These are phyloP conservation scores for Pinus albicaulis DNA, from an alignment of 75 land plant species.

Conservation along the genomic window DNA sequence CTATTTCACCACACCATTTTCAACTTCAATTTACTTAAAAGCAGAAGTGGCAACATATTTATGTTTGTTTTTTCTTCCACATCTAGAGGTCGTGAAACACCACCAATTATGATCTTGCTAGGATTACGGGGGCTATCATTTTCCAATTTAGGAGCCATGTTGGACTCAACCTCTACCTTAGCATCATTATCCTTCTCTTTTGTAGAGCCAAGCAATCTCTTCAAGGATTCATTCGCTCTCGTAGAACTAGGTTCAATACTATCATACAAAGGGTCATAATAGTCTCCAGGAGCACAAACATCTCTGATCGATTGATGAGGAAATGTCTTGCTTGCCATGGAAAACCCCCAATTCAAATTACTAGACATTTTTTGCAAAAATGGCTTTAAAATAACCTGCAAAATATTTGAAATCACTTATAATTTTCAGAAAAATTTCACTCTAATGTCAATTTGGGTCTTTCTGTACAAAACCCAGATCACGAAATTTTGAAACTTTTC, in stretches of 20 bases:
- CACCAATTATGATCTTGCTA: neutral
- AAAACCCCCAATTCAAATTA: too few species aligned
- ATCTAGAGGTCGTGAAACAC: constrained; percentile 15
- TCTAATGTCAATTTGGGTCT: too few species aligned
- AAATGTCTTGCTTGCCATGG: neutral
- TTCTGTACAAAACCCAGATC: too few species aligned
- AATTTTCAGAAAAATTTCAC: too few species aligned
- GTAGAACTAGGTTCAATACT: constrained; percentile 56
- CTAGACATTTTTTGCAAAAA: too few species aligned
- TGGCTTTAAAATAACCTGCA: too few species aligned
- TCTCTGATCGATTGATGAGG: constrained; percentile 7
- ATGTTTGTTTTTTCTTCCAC: constrained; percentile 23
- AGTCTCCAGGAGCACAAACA: constrained; percentile 19
- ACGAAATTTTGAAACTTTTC: too few species aligned
- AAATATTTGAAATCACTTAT: too few species aligned
- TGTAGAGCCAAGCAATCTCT: constrained; percentile 12
- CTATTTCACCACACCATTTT: neutral
- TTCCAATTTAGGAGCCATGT: constrained; percentile 7
- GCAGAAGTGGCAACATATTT: constrained; percentile 20
- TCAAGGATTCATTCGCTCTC: neutral
- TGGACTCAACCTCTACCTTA: constrained; percentile 1
- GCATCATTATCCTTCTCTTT: constrained; percentile 9
- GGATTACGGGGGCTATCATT: constrained; percentile 10
- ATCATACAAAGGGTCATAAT: constrained; percentile 76
- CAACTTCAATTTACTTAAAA: constrained; percentile 22